Conservation (phyloP, 1,139 yeast species). For the Magnusiomyces tetraspermus region DNA sequence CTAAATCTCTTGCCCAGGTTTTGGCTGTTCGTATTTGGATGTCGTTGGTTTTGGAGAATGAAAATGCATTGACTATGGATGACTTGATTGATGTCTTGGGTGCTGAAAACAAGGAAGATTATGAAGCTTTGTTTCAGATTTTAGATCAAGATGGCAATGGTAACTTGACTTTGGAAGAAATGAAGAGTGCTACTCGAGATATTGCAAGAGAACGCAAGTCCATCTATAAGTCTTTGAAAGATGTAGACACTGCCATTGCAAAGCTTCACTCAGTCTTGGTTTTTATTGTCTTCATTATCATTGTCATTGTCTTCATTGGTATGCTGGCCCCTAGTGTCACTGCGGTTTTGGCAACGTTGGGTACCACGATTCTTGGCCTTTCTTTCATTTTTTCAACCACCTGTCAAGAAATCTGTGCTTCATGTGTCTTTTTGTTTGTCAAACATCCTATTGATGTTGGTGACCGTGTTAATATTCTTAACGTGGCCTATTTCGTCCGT, state of each 20-base stretch:
- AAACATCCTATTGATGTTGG: slow-evolving; percentile 40
- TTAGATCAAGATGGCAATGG: slow-evolving; percentile 35
- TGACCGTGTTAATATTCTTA: slow-evolving; percentile 31
- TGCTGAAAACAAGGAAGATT: slow-evolving; percentile 26
- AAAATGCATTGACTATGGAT: slow-evolving; percentile 29
- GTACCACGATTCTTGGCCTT: slow-evolving; percentile 34
- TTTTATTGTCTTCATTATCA: slow-evolving; percentile 30
- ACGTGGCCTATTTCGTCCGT: slow-evolving; percentile 23
- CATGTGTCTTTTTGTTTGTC: slow-evolving; percentile 36
- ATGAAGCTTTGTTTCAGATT: slow-evolving; percentile 30
- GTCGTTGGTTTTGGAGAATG: slow-evolving; percentile 35
- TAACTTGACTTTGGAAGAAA: slow-evolving; percentile 34
- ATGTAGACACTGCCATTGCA: slow-evolving; percentile 36
- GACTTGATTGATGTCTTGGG: slow-evolving; percentile 35
- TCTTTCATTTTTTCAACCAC: slow-evolving; percentile 36
- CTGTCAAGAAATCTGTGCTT: slow-evolving; percentile 34
- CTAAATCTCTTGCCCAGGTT: slow-evolving; percentile 26
- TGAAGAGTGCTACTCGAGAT: slow-evolving; percentile 29
- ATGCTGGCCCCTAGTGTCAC: slow-evolving; percentile 36
- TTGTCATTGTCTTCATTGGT: slow-evolving; percentile 34
- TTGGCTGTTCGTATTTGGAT: slow-evolving; percentile 37
- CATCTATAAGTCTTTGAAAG: slow-evolving; percentile 33
- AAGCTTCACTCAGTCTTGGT: slow-evolving; percentile 33
- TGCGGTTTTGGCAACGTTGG: slow-evolving; percentile 36
- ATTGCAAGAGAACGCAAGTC: slow-evolving; percentile 32